Evolutionary conservation across 2,329 filamentous ascomycete species (phyloP).

Genomic region (Pseudogymnoascus sp.): DNA sequence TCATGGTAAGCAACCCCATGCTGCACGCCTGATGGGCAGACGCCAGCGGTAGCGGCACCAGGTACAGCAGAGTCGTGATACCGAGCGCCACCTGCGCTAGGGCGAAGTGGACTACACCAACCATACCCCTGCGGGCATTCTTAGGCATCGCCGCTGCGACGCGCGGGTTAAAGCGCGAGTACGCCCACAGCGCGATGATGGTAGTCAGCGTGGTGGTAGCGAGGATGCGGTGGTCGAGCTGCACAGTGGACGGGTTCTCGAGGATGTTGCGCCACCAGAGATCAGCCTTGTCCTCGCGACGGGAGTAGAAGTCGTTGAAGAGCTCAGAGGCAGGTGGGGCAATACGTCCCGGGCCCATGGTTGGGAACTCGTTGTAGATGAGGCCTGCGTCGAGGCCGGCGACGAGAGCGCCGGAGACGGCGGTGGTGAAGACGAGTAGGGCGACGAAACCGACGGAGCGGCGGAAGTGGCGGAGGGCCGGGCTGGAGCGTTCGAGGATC

Average conservation of each 20-base stretch:
- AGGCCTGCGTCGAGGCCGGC: conserved; percentile 92
- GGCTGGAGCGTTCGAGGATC: conserved; percentile 54
- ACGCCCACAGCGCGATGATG: conserved; percentile 73
- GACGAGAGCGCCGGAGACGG: conserved; percentile 88
- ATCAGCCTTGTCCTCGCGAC: conserved; percentile 68
- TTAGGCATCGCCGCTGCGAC: conserved; percentile 51
- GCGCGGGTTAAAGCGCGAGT: conserved; percentile 57
- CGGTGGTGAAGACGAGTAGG: conserved; percentile 75
- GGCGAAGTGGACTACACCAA: conserved; percentile 76
- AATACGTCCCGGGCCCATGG: conserved; percentile 72
- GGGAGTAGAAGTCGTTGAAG: conserved; percentile 77
- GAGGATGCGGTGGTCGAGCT: conserved; percentile 89
- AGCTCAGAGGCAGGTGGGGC: conserved; percentile 77
- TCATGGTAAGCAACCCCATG: conserved; percentile 74
- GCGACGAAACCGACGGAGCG: conserved; percentile 63
- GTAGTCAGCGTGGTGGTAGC: conserved; percentile 82
- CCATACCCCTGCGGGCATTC: conserved; percentile 58
- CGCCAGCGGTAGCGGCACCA: conserved; percentile 82
- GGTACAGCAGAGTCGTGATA: conserved; percentile 85
- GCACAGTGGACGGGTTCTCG: conserved; percentile 91
- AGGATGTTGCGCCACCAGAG: conserved; percentile 96
- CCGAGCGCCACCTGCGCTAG: conserved; percentile 76
- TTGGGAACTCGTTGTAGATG: conserved; percentile 98
- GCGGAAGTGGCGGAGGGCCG: conserved; percentile 65
- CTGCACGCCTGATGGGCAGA: conserved; percentile 90